Conservation (phyloP, 495 filamentous ascomycete genomes). For the Podospora australis region DNA sequence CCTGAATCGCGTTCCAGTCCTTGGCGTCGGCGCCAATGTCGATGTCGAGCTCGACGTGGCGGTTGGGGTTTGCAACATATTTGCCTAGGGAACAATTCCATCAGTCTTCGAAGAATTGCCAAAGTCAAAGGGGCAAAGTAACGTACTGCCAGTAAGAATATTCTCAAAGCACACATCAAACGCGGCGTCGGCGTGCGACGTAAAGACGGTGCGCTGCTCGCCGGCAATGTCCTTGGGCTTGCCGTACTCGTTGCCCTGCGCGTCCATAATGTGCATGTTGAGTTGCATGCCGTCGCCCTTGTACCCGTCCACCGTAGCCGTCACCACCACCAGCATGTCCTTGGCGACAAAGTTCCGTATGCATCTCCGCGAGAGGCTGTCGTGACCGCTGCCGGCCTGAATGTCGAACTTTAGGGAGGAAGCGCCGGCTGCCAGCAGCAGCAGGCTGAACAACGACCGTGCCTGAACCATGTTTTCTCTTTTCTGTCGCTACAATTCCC, state of each 20-base stretch:
- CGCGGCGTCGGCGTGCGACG: conserved; percentile 84
- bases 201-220: conserved; percentile 90
- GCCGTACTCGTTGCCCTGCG: conserved; percentile 91
- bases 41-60: conserved; percentile 90
- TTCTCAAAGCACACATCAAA: conserved; percentile 99
- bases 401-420: conserved; percentile 92
- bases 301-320: conserved; percentile 73
- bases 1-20: conserved; percentile 96
- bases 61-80: conserved; percentile 53
- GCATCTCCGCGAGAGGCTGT: conserved; percentile 64
- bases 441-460: conserved; percentile 40
- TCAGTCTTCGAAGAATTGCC: conserved; percentile 2
- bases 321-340: conserved; percentile 97
- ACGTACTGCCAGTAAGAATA: conserved; percentile 61
- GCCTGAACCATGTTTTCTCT: conserved; percentile 24
- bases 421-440: conserved; percentile 54
- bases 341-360: conserved; percentile 93
- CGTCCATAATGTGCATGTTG: conserved; percentile 97
- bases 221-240: conserved; percentile 84
- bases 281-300: conserved; percentile 90
- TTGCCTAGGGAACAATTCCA: conserved; percentile 21
- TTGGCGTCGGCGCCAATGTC: conserved; percentile 98
- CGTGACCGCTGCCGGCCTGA: conserved; percentile 55
- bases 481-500: no score
- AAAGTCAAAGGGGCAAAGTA: not conserved